phyloP scores from a whole-genome alignment of 805 yeast species.

The Diddensiella transvaalensis region DNA sequence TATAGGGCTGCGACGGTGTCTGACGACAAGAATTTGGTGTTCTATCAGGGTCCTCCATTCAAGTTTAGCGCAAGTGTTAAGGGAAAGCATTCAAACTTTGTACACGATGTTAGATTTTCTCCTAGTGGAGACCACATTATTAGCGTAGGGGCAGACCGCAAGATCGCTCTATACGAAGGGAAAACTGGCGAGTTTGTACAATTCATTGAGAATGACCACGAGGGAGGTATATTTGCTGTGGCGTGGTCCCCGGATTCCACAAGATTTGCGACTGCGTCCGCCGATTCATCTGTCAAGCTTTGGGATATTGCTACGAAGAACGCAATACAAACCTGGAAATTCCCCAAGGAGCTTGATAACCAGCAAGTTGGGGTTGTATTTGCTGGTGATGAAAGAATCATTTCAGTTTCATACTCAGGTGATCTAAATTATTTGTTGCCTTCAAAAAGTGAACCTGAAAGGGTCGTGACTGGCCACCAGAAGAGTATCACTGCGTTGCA shows the following conservation, averaged over 20 bases:
- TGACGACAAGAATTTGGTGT: conserved; percentile 82
- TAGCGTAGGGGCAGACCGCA: conserved; percentile 82
- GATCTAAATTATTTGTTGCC: conserved; percentile 58
- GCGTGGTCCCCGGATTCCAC: conserved; percentile 59
- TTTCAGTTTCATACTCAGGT: conserved; percentile 72
- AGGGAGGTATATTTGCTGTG: conserved; percentile 77
- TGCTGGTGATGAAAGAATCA: conserved; percentile 50
- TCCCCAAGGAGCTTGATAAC: conserved; percentile 47
- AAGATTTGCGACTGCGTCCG: conserved; percentile 73
- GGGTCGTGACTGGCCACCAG: conserved; percentile 71
- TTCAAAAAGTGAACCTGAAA: conserved; percentile 32
- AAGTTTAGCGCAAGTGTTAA: conserved; percentile 72
- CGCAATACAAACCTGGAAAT: conserved; percentile 47
- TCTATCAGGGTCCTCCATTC: conserved; percentile 91
- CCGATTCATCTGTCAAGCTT: conserved; percentile 70
- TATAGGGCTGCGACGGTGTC: conserved; percentile 90
- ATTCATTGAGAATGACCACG: conserved; percentile 46
- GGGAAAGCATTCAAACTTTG: conserved; percentile 71
- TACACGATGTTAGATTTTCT: conserved; percentile 76
- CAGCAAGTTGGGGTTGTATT: conserved; percentile 81
- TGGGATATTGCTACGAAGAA: conserved; percentile 49
- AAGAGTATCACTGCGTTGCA: conserved; percentile 65
- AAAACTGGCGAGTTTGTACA: conserved; percentile 70
- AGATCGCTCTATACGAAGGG: conserved; percentile 78
- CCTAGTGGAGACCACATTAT: conserved; percentile 74